Evolutionary conservation across 1,284 basidiomycete genomes (phyloP).

Genomic region (Cerrena zonata): DNA sequence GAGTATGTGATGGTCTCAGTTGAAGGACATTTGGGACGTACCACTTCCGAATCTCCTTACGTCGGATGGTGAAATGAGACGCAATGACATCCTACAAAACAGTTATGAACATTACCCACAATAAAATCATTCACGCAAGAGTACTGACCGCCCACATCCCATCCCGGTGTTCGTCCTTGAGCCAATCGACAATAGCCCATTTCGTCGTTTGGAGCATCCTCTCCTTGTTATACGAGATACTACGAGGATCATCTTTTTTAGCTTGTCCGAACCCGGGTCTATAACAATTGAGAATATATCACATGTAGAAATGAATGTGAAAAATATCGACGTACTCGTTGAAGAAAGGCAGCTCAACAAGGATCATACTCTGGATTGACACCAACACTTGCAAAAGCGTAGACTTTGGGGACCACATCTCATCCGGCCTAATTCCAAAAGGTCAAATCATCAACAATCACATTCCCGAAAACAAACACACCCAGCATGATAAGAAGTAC

Average conservation of each 20-base stretch:
- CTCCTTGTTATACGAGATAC: conserved; percentile 42
- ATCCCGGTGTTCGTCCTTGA: conserved; percentile 35
- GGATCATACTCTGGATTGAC: conserved; percentile 54
- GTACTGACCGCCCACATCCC: conserved; percentile 43
- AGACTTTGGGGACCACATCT: conserved; percentile 48
- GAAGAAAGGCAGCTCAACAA: conserved; percentile 50
- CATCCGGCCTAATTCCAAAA: conserved; percentile 46
- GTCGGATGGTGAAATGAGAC: conserved; percentile 41
- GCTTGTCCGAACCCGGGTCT: conserved; percentile 45
- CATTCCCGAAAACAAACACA: not conserved
- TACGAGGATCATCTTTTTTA: conserved; percentile 28
- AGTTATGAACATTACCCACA: not conserved
- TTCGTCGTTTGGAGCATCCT: conserved; percentile 37
- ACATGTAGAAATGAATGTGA: conserved; percentile 4
- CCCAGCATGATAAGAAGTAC: conserved; percentile 13
- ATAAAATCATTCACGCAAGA: not conserved
- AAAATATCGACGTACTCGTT: conserved; percentile 39
- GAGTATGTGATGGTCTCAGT: no score
- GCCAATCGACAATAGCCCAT: conserved; percentile 50
- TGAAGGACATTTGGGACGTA: no score
- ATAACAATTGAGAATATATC: not conserved
- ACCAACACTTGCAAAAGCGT: conserved; percentile 51
- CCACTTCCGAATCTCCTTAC: conserved; percentile 38
- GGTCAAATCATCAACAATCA: conserved; percentile 3
- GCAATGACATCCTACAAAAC: conserved; percentile 41